These are phyloP conservation scores for Yamadazyma blattariae DNA, from an alignment of 1,139 yeast genomes.

Conservation along the genomic window DNA sequence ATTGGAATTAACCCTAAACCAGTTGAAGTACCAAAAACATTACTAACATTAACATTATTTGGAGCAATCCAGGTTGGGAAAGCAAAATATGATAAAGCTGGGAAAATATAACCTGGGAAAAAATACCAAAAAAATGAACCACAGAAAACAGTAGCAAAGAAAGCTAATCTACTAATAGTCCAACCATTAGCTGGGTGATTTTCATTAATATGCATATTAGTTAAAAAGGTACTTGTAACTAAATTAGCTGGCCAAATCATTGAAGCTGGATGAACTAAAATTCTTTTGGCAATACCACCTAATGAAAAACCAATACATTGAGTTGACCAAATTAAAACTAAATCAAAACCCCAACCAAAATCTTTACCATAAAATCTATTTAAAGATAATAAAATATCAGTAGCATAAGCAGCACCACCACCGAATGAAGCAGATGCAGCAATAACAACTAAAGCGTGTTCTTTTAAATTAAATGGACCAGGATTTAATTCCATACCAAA, in stretches of 20 bases:
- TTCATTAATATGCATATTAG: slow-evolving; percentile 60
- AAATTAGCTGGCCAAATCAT: slow-evolving; percentile 68
- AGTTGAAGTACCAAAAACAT: slow-evolving; percentile 56
- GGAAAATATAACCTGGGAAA: slow-evolving; percentile 42
- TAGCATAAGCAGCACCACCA: slow-evolving; percentile 59
- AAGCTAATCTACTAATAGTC: slow-evolving; percentile 36
- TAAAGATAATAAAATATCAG: slow-evolving; percentile 58
- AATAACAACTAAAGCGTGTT: slow-evolving; percentile 62
- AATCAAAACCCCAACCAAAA: slow-evolving; percentile 36
- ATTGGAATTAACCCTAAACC: slow-evolving; percentile 66
- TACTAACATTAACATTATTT: slow-evolving; percentile 50
- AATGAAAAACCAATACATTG: slow-evolving; percentile 65
- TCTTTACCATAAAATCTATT: slow-evolving; percentile 47
- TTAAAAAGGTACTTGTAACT: slow-evolving; percentile 46
- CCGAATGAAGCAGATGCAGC: slow-evolving; percentile 53
- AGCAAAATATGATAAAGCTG: slow-evolving; percentile 32
- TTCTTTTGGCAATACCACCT: slow-evolving; percentile 57
- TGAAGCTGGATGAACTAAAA: slow-evolving; percentile 59
- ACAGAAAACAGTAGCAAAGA: slow-evolving; percentile 27
- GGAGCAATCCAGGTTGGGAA: slow-evolving; percentile 45
- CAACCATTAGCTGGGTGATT: slow-evolving; percentile 51
- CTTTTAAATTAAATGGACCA: slow-evolving; percentile 63
- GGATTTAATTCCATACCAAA: slow-evolving; percentile 52
- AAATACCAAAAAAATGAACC: slow-evolving; percentile 36
- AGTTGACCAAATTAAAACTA: slow-evolving; percentile 52